Evolutionary conservation across 1,284 basidiomycete genomes (phyloP).

Genomic region (Heimioporus retisporus): DNA sequence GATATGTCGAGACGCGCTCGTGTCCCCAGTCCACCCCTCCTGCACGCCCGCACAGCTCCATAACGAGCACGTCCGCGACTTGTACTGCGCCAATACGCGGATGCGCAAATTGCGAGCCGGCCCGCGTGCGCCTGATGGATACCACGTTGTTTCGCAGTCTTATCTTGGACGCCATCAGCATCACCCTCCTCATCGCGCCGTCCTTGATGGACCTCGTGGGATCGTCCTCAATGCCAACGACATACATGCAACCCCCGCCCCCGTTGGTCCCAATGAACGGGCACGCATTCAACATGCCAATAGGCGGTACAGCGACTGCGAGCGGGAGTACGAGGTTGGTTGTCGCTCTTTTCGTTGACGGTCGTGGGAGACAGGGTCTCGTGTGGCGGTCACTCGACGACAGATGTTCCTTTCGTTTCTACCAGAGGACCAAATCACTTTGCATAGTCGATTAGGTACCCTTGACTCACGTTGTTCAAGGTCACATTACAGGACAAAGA

Average conservation of each 20-base stretch:
- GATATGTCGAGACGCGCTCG: constrained; percentile 46
- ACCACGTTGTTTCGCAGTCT: constrained; percentile 2
- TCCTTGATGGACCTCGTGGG: no score
- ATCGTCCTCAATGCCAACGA: constrained; percentile 26
- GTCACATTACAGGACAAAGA: no score
- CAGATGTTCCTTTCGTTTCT: no score
- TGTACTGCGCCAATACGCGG: constrained; percentile 58
- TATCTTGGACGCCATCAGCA: no score
- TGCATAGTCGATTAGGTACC: no score
- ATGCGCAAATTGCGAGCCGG: constrained; percentile 66
- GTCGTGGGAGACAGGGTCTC: no score
- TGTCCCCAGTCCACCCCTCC: background rate
- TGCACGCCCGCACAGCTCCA: constrained; percentile 46
- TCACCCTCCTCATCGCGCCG: no score
- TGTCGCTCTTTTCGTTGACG: no score
- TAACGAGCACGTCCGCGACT: constrained; percentile 54
- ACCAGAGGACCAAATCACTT: no score
- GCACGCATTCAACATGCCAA: constrained; percentile 35
- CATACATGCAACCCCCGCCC: constrained; percentile 26
- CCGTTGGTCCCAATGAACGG: constrained; percentile 33
- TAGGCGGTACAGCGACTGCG: constrained; percentile 38
- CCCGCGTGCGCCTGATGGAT: no score
- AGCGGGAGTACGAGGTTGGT: constrained; percentile 39
- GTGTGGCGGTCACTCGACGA: no score
- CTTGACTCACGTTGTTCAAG: no score